These are phyloP conservation scores for Ceratocystis ficicola DNA, from an alignment of 2,329 filamentous ascomycete genomes.

Conservation along the genomic window DNA sequence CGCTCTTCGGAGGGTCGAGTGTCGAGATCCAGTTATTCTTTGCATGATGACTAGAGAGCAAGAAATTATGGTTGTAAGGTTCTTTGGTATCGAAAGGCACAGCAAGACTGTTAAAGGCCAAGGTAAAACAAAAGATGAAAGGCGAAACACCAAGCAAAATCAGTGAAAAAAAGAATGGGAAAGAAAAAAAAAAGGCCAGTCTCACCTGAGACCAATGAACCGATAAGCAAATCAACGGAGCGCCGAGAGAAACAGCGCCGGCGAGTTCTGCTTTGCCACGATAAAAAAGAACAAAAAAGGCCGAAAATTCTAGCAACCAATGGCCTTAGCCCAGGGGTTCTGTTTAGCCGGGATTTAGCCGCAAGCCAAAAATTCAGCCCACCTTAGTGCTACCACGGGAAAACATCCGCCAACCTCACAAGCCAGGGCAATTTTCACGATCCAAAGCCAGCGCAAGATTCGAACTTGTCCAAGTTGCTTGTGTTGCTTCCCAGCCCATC, in stretches of 20 bases:
- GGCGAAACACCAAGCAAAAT: neutral
- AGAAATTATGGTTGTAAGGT: conserved; percentile 3
- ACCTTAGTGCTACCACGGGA: conserved; percentile 7
- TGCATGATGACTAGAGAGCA: conserved; percentile 11
- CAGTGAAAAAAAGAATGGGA: neutral
- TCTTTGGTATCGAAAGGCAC: neutral
- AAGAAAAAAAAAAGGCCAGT: neutral
- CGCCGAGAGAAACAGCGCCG: conserved; percentile 10
- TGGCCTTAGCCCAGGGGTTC: neutral
- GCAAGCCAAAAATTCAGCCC: conserved; percentile 8
- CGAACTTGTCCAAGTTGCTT: neutral
- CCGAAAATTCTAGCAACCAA: conserved; percentile 21
- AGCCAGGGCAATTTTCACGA: conserved; percentile 13
- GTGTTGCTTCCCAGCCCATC: neutral
- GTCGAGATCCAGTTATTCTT: conserved; percentile 17
- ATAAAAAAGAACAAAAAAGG: conserved; percentile 13
- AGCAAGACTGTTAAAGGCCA: neutral
- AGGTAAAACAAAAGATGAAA: neutral
- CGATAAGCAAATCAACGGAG: conserved; percentile 1
- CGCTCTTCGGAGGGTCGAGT: conserved; percentile 16
- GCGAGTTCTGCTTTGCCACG: conserved; percentile 14
- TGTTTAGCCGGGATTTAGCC: conserved; percentile 20
- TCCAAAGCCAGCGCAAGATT: conserved; percentile 10
- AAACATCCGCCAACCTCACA: neutral
- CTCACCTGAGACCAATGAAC: neutral